Evolutionary conservation across 768 basidiomycete species (phyloP).

Genomic region (Mycena haematopus): DNA sequence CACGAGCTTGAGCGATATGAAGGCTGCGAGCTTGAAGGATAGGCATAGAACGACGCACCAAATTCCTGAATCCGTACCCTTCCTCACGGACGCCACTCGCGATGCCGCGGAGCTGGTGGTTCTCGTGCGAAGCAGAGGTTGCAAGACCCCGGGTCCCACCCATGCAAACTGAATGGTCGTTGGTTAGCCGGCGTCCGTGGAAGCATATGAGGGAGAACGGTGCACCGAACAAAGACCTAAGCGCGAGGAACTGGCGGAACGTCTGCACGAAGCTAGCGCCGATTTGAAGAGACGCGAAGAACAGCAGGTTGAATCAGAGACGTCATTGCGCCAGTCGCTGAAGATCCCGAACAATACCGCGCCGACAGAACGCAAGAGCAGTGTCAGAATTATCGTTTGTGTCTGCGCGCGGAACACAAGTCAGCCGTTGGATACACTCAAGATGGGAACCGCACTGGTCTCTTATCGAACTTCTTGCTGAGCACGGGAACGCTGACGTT

Average conservation of each 20-base stretch:
- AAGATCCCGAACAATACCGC: constrained; percentile 84
- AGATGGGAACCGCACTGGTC: constrained; percentile 44
- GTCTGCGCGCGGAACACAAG: constrained; percentile 48
- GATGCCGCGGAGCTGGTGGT: constrained; percentile 18
- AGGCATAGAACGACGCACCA: constrained; percentile 13
- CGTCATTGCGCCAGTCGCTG: constrained; percentile 97
- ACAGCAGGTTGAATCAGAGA: constrained; percentile 73
- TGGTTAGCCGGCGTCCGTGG: constrained; percentile 10
- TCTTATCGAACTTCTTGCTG: constrained; percentile 52
- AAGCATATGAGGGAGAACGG: background rate
- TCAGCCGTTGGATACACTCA: constrained; percentile 25
- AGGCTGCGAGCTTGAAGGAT: constrained; percentile 62
- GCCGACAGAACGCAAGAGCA: constrained; percentile 84
- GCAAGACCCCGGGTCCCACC: constrained; percentile 16
- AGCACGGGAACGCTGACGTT: constrained; percentile 61
- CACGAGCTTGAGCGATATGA: constrained; percentile 77
- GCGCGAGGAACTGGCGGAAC: constrained; percentile 79
- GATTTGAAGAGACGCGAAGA: constrained; percentile 77
- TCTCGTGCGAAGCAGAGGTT: constrained; percentile 17
- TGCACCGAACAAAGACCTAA: constrained; percentile 79
- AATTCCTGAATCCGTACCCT: constrained; percentile 15
- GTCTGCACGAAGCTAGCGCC: constrained; percentile 82
- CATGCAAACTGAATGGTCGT: constrained; percentile 15
- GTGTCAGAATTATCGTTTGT: constrained; percentile 87
- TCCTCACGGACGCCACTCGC: constrained; percentile 16